Conservation (phyloP, 2,329 filamentous ascomycete species). For the Gaeumannomyces tritici region DNA sequence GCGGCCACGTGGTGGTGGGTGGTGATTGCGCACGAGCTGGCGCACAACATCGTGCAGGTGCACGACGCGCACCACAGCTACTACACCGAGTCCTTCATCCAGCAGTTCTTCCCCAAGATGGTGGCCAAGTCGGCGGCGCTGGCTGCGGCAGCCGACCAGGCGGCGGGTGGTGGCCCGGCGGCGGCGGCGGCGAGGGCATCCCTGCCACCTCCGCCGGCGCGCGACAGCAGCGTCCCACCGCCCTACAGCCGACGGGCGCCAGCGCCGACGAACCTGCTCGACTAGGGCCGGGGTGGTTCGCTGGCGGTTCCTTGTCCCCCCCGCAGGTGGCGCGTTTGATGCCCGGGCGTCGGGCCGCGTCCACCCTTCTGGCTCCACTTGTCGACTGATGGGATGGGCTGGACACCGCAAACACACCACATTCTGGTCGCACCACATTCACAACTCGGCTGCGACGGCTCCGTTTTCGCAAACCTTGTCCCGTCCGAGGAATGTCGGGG, state of each 20-base stretch:
- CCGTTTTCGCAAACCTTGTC: not conserved
- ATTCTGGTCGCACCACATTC: not conserved
- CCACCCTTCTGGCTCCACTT: not conserved
- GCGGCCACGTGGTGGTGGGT: slow-evolving; percentile 22
- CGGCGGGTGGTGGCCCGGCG: not conserved
- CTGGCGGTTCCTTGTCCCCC: no score
- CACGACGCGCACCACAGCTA: slow-evolving; percentile 76
- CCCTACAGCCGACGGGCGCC: not conserved
- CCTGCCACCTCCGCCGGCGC: not conserved
- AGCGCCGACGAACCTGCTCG: not conserved
- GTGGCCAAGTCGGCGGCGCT: slow-evolving; percentile 39
- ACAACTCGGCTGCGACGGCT: not conserved
- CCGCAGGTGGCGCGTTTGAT: not conserved
- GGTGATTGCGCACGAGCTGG: slow-evolving; percentile 89
- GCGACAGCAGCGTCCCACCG: not conserved
- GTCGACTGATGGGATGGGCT: not conserved
- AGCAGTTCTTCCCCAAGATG: slow-evolving; percentile 67
- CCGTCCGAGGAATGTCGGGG: no score
- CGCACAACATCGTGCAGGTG: slow-evolving; percentile 77
- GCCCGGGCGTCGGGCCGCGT: not conserved
- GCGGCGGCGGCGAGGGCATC: not conserved
- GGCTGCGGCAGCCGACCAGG: slow-evolving; percentile 6
- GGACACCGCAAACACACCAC: not conserved
- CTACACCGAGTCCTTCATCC: slow-evolving; percentile 72
- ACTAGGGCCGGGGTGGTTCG: not conserved